These are phyloP conservation scores for Fusarium avenaceum DNA, from an alignment of 2,329 filamentous ascomycete species.

Conservation along the genomic window DNA sequence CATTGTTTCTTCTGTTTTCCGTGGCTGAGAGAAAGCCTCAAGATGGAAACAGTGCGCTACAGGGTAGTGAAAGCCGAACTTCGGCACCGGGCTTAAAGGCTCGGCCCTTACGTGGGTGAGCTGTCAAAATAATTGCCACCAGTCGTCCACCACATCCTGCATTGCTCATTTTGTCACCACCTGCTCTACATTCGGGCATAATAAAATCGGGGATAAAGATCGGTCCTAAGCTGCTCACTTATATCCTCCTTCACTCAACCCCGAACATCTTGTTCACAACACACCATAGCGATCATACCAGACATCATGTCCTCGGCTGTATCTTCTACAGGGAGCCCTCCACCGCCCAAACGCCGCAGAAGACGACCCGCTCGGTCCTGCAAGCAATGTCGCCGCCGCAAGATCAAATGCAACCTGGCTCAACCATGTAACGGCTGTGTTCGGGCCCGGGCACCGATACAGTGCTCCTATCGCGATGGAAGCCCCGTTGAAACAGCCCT, in stretches of 20 bases:
- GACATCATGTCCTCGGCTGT: slow-evolving; percentile 2
- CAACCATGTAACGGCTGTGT: slow-evolving; percentile 46
- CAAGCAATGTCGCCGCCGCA: slow-evolving; percentile 48
- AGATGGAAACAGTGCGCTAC: too few species aligned
- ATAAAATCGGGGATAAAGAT: slow-evolving; percentile 38
- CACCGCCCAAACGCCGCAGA: slow-evolving; percentile 41
- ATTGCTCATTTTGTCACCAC: not conserved
- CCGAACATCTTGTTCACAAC: not conserved
- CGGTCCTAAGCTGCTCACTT: slow-evolving; percentile 26
- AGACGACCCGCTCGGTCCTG: slow-evolving; percentile 46
- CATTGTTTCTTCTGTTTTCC: not conserved
- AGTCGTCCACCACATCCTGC: too few species aligned
- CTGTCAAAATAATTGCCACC: too few species aligned
- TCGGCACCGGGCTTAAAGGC: slow-evolving; percentile 14
- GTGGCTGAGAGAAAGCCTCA: too few species aligned
- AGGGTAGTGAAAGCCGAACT: slow-evolving; percentile 59
- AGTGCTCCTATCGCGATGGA: slow-evolving; percentile 47
- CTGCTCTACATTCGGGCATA: not conserved
- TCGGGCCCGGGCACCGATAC: slow-evolving; percentile 43
- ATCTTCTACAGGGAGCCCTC: slow-evolving; percentile 18
- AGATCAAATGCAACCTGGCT: slow-evolving; percentile 42
- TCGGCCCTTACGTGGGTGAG: too few species aligned
- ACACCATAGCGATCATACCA: not conserved
- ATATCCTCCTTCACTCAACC: slow-evolving; percentile 21
- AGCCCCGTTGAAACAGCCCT: slow-evolving; percentile 5